Base-by-base conservation (phyloP, 1,284 basidiomycete genomes). In the Spongiforma sp. region DNA sequence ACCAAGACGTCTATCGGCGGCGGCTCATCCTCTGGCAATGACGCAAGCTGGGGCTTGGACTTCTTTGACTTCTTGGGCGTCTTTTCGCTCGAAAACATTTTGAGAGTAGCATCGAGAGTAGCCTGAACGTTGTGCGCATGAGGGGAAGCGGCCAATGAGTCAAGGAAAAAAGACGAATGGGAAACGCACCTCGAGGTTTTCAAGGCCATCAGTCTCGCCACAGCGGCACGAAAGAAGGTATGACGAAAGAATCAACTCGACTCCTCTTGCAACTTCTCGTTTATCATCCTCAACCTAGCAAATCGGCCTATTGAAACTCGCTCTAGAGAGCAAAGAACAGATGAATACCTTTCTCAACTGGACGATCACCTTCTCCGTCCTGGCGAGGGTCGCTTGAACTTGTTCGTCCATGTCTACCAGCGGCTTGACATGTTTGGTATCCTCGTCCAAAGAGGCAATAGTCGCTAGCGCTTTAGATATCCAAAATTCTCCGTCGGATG, bases 1-100 rank as follows among this genome's bases (percentile, higher is more conserved):
- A 96, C 89, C 43, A 99, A 83, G 37, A 95, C 79, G 70, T 98
- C 95, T 59, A 96, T 88, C 2, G 94, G 89, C 50, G 86, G 83
- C 1, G 78, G 76, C 5, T 77, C 76, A 17, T 78, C 77, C 26
- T 62, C 62, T 1, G 60, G 46, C 19, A 50, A 54, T 10, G 59
- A 32, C 26, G 69, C 72, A 19, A 75, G 34, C n/a, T 64, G 56
- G 41, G 71, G 63, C 61, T 71, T 73, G 11, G 81, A 78, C 66
- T 81, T 85, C 64, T 76, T 79, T 52, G 76, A 73, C 73, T 82
- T 86, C 75, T 84, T 83, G 39, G 79, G 76, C 56, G 80, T 78
- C 69, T 83, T 83, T 62, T 79, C 77, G 52, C 77, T 76, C 32
- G 78, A 77, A 67, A 89, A 85, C 77, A 89, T 80, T 53, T 82